Percentiles rank a stretch among this genome's conserved stretches.
These are phyloP conservation scores for Fonsecaea pedrosoi DNA, from an alignment of 2,329 filamentous ascomycete genomes.

Conservation along the genomic window DNA sequence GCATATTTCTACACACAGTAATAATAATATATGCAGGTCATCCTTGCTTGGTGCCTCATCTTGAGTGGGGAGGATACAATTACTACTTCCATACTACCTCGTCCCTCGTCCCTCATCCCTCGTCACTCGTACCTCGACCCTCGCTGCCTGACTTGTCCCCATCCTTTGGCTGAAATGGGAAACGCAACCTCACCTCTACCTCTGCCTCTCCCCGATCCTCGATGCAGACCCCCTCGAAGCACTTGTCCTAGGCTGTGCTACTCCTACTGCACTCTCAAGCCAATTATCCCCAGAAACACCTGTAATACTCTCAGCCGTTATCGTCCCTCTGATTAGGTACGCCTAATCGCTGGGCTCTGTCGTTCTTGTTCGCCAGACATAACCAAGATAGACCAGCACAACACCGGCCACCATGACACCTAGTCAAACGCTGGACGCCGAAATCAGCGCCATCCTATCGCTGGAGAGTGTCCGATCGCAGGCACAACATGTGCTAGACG, in stretches of 20 bases:
- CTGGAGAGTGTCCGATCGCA: neutral
- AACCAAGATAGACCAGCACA: neutral
- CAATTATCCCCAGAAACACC: neutral
- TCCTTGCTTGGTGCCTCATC: no score
- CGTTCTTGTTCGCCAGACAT: neutral
- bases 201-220: no score
- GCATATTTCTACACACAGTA: no score
- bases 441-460: neutral
- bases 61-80: neutral
- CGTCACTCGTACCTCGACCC: no score
- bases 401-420: neutral
- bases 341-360: neutral
- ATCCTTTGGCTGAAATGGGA: neutral
- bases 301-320: neutral
- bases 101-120: no score
- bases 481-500: constrained; percentile 2
- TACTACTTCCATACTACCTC: no score
- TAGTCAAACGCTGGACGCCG: neutral
- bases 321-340: neutral
- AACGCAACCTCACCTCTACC: neutral
- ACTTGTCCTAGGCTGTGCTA: neutral
- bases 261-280: neutral
- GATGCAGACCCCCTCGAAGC: neutral
- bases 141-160: neutral
- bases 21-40: no score